Evolutionary conservation across 805 yeast genomes (phyloP).

Genomic region (Saccharomycopsis vini): DNA sequence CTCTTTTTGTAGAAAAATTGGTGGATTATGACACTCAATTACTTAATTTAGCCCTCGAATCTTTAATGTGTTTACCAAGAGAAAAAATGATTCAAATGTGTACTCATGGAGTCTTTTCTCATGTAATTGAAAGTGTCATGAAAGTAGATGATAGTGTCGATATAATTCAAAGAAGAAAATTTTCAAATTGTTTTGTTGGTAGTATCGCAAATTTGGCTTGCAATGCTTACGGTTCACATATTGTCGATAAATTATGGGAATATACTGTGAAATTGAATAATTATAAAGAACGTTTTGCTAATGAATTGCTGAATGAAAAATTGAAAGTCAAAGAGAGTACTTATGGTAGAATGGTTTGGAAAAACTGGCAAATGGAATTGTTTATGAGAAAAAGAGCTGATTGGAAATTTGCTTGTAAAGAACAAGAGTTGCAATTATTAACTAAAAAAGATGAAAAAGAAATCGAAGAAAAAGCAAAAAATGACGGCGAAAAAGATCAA

Average conservation of each 20-base stretch:
- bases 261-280: slow-evolving; percentile 70
- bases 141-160: slow-evolving; percentile 37
- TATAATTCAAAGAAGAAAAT: slow-evolving; percentile 49
- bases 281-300: slow-evolving; percentile 81
- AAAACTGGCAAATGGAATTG: slow-evolving; percentile 85
- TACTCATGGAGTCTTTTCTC: slow-evolving; percentile 84
- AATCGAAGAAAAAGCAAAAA: neutral
- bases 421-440: slow-evolving; percentile 33
- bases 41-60: slow-evolving; percentile 48
- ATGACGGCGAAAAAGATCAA: neutral
- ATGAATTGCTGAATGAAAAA: slow-evolving; percentile 47
- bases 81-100: slow-evolving; percentile 67
- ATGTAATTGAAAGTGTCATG: slow-evolving; percentile 67
- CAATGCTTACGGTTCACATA: slow-evolving; percentile 85
- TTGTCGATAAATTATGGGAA: slow-evolving; percentile 75
- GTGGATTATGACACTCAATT: slow-evolving; percentile 60
- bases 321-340: slow-evolving; percentile 71
- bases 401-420: slow-evolving; percentile 65
- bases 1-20: slow-evolving; percentile 64
- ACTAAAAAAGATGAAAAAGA: neutral
- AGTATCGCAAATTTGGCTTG: slow-evolving; percentile 56
- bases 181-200: slow-evolving; percentile 57
- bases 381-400: slow-evolving; percentile 66
- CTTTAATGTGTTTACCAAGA: slow-evolving; percentile 49
- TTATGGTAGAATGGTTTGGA: slow-evolving; percentile 91